Base-by-base conservation (phyloP, 495 filamentous ascomycete species). In the Cenococcum geophilum region DNA sequence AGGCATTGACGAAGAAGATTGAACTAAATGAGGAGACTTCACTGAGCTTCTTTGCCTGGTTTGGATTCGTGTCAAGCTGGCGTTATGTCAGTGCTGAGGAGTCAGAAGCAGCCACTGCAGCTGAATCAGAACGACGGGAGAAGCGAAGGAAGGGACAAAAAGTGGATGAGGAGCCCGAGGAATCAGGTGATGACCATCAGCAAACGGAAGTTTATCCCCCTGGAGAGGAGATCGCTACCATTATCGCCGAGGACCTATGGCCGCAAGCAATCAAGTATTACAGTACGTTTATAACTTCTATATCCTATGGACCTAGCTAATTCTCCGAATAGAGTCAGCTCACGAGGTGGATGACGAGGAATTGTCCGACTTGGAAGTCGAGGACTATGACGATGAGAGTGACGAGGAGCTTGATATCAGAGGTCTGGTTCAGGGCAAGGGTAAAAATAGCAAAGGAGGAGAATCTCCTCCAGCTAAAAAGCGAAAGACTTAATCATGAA, bases 211-310 rank as follows among this genome's bases (percentile, higher is more conserved):
- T 92, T 58, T 95, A 91, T 78, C 85, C 85, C 0, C 79, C 80
- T 23, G 92, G 89, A 4, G 89, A 93, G 57, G 84, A 89, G 60
- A 64, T 96, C 16, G 91, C 91, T 20, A 78, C 92, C 58, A 76
- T 84, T 27, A 75, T 96, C 64, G 83, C 88, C 21, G 92, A 96
- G 62, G 91, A 96, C 62, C 76, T 96, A 51, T 97, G 86, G 84
- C 86, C 89, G 25, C 81, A 84, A 55, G 92, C 92, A 25, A 81
- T 95, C 69, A 92, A 89, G 71, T 91, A 91, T 72, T 97, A 92
- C 73, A 88, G 91, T 96, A 76, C 73, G 88, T 51, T 48, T 51
- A n/a, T 25, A 21, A 35, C 16, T 48, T 50, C n/a, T n/a, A 5
- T n/a, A 36, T 59, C 9, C 47, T 1, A 22, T 34, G 0, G 16